Percentiles rank a stretch among this genome's conserved stretches.
These are phyloP conservation scores for Penicillium frequentans DNA, from an alignment of 2,329 filamentous ascomycete species.

Conservation along the genomic window DNA sequence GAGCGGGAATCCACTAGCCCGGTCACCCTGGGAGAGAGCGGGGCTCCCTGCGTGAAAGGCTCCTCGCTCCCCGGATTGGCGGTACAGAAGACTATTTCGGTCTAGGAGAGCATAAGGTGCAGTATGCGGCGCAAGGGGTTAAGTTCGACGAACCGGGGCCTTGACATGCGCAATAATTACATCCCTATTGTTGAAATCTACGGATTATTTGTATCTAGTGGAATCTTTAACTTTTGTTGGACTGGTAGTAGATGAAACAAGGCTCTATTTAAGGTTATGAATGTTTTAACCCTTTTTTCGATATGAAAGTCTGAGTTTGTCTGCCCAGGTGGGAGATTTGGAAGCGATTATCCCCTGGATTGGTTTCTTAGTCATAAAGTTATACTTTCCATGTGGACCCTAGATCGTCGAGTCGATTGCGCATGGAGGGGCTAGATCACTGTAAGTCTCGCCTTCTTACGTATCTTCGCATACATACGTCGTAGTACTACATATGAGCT, in stretches of 20 bases:
- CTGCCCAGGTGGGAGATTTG: too few relatives aligned
- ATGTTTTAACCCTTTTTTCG: background rate
- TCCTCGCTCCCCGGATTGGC: slow-evolving; percentile 20
- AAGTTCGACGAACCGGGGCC: slow-evolving; percentile 1
- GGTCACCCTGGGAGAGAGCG: slow-evolving; percentile 10
- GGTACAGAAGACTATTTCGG: slow-evolving; percentile 15
- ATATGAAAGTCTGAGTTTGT: background rate
- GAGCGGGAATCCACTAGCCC: slow-evolving; percentile 17
- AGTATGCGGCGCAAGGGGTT: slow-evolving; percentile 21
- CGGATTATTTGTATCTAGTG: background rate
- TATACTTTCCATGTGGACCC: too few relatives aligned
- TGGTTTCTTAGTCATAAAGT: too few relatives aligned
- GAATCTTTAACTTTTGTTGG: background rate
- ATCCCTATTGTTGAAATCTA: background rate
- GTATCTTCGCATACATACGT: too few relatives aligned
- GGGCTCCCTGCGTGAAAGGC: slow-evolving; percentile 16
- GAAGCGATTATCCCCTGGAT: background rate
- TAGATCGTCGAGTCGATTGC: background rate
- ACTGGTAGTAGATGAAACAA: background rate
- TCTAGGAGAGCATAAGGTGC: slow-evolving; percentile 10
- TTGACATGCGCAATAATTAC: background rate
- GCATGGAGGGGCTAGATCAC: background rate
- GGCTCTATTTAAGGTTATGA: background rate
- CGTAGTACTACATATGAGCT: too few relatives aligned
- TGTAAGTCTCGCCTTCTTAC: background rate